Conservation (phyloP, 2,329 filamentous ascomycete genomes). For the Aureobasidium musti region DNA sequence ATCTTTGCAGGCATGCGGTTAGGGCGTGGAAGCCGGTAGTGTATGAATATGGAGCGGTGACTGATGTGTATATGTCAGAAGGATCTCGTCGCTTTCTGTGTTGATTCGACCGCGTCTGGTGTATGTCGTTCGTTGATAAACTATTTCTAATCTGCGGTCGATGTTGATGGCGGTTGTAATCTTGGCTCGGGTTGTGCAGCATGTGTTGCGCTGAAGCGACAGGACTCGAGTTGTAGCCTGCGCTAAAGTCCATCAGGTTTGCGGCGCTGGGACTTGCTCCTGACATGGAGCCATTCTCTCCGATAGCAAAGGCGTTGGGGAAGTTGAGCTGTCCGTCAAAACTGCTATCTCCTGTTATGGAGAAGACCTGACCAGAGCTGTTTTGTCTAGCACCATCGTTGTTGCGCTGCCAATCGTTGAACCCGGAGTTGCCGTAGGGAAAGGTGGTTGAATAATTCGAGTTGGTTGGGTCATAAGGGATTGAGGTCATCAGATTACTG, state of each 20-base stretch:
- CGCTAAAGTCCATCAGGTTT: conserved; percentile 52
- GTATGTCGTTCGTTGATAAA: conserved; percentile 37
- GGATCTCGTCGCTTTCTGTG: conserved; percentile 66
- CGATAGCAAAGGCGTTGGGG: conserved; percentile 63
- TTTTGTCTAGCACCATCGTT: conserved; percentile 48
- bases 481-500: conserved; percentile 37
- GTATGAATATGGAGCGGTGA: conserved; percentile 90
- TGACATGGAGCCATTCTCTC: conserved; percentile 57
- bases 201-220: conserved; percentile 27
- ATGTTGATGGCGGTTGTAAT: conserved; percentile 34
- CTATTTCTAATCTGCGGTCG: conserved; percentile 38
- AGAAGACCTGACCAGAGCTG: conserved; percentile 48
- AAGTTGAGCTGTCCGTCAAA: conserved; percentile 42
- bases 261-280: conserved; percentile 59
- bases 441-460: conserved; percentile 34
- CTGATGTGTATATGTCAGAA: conserved; percentile 81
- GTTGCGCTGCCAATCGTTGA: conserved; percentile 39
- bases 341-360: conserved; percentile 45
- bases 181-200: conserved; percentile 10
- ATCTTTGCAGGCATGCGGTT: conserved; percentile 74
- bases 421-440: conserved; percentile 33
- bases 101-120: conserved; percentile 34
- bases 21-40: conserved; percentile 87
- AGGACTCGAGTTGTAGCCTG: conserved; percentile 41
- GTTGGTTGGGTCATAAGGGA: conserved; percentile 39